phyloP scores from a whole-genome alignment of 192 early-diverging fungal species.

The Podila clonocystis region DNA sequence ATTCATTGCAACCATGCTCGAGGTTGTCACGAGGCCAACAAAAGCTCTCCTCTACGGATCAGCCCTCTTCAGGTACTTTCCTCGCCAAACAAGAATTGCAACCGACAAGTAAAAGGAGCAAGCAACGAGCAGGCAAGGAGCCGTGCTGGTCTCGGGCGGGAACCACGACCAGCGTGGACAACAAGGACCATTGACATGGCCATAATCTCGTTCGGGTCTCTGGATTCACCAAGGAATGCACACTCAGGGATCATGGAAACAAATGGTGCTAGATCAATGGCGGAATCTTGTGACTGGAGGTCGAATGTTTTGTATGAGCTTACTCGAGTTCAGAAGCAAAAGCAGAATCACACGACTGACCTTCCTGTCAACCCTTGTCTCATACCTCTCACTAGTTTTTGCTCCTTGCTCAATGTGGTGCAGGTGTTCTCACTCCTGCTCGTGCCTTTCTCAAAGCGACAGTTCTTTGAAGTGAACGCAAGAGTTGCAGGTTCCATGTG shows the following conservation, averaged over 20 bases:
- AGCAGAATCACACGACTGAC: background rate
- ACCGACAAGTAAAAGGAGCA: no score
- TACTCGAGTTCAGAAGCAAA: no score
- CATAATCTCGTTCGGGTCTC: no score
- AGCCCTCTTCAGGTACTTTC: constrained; percentile 54
- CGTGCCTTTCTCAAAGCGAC: constrained; percentile 56
- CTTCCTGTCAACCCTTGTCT: constrained; percentile 7
- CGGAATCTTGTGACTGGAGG: no score
- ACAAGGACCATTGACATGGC: no score
- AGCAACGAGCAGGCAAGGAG: background rate
- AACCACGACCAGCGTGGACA: no score
- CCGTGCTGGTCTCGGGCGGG: background rate
- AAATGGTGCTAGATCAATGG: no score
- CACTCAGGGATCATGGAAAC: no score
- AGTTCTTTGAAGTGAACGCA: constrained; percentile 63
- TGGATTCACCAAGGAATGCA: no score
- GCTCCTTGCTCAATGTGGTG: constrained; percentile 56
- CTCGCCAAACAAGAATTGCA: background rate
- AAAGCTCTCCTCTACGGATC: constrained; percentile 52
- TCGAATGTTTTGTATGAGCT: no score
- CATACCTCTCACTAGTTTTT: constrained; percentile 31
- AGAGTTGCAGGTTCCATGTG: constrained; percentile 58
- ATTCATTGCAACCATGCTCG: constrained; percentile 23
- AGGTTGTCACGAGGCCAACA: constrained; percentile 33
- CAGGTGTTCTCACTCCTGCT: constrained; percentile 60